phyloP scores from a whole-genome alignment of 176 grass and related monocot genomes.

The Eleusine indica region DNA sequence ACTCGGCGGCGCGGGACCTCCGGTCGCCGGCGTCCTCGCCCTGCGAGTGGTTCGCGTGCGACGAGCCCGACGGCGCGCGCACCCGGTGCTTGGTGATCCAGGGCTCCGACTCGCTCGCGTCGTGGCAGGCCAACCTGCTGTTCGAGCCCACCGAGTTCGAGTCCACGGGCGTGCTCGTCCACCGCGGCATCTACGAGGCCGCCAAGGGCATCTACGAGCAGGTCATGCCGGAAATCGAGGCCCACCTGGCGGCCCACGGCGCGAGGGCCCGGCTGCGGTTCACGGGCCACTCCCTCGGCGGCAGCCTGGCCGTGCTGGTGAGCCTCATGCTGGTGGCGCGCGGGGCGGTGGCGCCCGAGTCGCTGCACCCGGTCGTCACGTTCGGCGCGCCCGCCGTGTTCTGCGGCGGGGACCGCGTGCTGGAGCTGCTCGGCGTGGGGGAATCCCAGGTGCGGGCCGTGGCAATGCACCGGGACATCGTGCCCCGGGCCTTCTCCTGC shows the following conservation, averaged over 20 bases:
- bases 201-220: slow-evolving; percentile 96
- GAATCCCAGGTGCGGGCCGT: slow-evolving; percentile 70
- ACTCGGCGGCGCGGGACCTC: slow-evolving; percentile 89
- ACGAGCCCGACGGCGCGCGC: slow-evolving; percentile 53
- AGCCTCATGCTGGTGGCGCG: slow-evolving; percentile 86
- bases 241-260: slow-evolving; percentile 46
- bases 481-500: slow-evolving; percentile 96
- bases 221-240: slow-evolving; percentile 65
- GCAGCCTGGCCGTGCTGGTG: slow-evolving; percentile 84
- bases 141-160: slow-evolving; percentile 95
- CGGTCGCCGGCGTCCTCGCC: slow-evolving; percentile 83
- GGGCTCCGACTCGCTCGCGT: slow-evolving; percentile 94
- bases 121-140: slow-evolving; percentile 97
- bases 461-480: slow-evolving; percentile 96
- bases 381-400: slow-evolving; percentile 94
- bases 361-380: slow-evolving; percentile 75
- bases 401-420: slow-evolving; percentile 72
- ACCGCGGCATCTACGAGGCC: slow-evolving; percentile 97
- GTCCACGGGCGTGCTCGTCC: slow-evolving; percentile 74
- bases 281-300: slow-evolving; percentile 97
- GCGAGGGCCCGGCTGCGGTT: slow-evolving; percentile 54
- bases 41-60: slow-evolving; percentile 98
- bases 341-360: slow-evolving; percentile 38
- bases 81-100: slow-evolving; percentile 92
- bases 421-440: slow-evolving; percentile 71